These are phyloP conservation scores for Kentomonas sorsogonicus DNA, from an alignment of 208 protist genomes.

Conservation along the genomic window DNA sequence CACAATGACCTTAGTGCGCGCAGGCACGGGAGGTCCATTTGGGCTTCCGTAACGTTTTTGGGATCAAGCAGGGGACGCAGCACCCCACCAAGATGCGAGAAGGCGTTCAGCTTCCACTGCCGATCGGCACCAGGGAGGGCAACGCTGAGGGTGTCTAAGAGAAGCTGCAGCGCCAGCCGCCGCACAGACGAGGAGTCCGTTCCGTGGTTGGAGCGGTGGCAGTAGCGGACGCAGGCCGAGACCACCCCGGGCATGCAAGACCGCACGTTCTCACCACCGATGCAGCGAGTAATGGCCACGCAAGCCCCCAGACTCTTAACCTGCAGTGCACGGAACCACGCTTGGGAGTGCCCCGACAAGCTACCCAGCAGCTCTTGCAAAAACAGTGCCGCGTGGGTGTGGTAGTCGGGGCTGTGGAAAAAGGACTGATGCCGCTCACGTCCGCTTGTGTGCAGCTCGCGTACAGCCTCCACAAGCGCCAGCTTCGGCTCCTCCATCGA, in stretches of 20 bases:
- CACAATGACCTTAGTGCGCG: too few relatives aligned
- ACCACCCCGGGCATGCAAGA: conserved; percentile 72
- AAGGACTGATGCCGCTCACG: conserved; percentile 23
- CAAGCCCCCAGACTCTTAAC: conserved; percentile 56
- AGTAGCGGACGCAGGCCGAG: conserved; percentile 63
- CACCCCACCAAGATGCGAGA: too few relatives aligned
- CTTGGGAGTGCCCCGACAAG: conserved; percentile 58
- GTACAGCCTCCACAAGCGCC: conserved; percentile 42
- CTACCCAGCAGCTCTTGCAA: conserved; percentile 74
- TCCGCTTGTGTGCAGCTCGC: conserved; percentile 47
- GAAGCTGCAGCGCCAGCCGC: conserved; percentile 41
- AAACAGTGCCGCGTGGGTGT: conserved; percentile 74
- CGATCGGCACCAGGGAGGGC: conserved; percentile 8
- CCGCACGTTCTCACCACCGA: conserved; percentile 49
- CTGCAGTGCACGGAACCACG: conserved; percentile 78
- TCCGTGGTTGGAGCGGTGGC: conserved; percentile 52
- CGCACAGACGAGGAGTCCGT: conserved; percentile 63
- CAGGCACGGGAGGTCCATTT: too few relatives aligned
- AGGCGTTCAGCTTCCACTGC: not conserved
- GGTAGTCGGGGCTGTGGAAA: conserved; percentile 44
- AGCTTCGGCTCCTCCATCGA: conserved; percentile 74
- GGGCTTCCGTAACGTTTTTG: too few relatives aligned
- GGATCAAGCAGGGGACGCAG: too few relatives aligned
- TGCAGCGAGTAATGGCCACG: conserved; percentile 39
- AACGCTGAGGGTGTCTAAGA: conserved; percentile 20